Evolutionary conservation across 2,329 filamentous ascomycete species (phyloP).

Genomic region (Colletotrichum lupini): DNA sequence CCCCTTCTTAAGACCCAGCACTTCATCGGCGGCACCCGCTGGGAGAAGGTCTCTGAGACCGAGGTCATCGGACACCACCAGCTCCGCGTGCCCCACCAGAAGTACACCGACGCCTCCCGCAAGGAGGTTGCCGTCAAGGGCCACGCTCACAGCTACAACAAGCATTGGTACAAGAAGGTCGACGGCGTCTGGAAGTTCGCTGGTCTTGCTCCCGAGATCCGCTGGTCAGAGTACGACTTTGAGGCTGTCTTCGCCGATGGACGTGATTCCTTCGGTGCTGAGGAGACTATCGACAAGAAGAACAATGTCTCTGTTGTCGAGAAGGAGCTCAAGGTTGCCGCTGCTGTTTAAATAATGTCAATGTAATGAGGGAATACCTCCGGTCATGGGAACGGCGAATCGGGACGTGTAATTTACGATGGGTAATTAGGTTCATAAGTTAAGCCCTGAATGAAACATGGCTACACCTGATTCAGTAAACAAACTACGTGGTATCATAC

Average conservation of each 20-base stretch:
- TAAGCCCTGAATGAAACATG: too few relatives aligned
- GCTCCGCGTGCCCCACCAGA: constrained; percentile 71
- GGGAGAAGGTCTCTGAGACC: constrained; percentile 67
- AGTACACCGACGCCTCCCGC: constrained; percentile 64
- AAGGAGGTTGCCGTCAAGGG: constrained; percentile 65
- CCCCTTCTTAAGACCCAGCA: constrained; percentile 73
- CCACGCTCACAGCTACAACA: constrained; percentile 68
- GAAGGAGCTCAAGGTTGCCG: constrained; percentile 27
- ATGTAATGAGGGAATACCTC: background rate
- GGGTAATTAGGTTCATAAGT: background rate
- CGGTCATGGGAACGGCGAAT: background rate
- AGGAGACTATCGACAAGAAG: constrained; percentile 6
- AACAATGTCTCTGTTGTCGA: constrained; percentile 19
- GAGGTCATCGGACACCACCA: constrained; percentile 71
- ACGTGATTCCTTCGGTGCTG: constrained; percentile 30
- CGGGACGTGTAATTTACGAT: background rate
- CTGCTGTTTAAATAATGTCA: constrained; percentile 4
- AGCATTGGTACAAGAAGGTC: constrained; percentile 67
- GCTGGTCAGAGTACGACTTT: constrained; percentile 69
- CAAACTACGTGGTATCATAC: too few relatives aligned
- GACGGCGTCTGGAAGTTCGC: constrained; percentile 72
- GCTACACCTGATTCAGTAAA: too few relatives aligned
- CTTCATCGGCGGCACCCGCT: constrained; percentile 69
- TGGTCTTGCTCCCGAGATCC: constrained; percentile 64
- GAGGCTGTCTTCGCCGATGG: constrained; percentile 59